phyloP scores from a whole-genome alignment of 78 protist genomes.

The Cavenderia fasciculata region DNA sequence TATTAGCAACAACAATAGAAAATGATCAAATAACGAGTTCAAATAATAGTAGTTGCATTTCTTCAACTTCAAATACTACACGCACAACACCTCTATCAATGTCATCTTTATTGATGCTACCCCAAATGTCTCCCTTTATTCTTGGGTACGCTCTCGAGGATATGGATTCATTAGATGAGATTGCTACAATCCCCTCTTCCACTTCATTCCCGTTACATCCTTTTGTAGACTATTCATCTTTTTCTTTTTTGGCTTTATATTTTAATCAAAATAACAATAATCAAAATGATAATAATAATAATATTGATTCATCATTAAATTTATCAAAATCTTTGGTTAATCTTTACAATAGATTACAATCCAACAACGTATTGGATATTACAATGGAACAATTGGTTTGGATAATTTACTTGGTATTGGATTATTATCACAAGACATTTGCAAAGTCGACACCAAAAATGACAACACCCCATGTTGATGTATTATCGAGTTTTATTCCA shows the following conservation, averaged over 20 bases:
- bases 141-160: slow-evolving; percentile 70
- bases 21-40: too few relatives aligned
- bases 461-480: slow-evolving; percentile 10
- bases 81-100: slow-evolving; percentile 27
- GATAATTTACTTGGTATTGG: slow-evolving; percentile 11
- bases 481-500: slow-evolving; percentile 4
- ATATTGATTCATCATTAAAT: neutral
- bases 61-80: too few relatives aligned
- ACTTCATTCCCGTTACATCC: slow-evolving; percentile 67
- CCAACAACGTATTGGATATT: too few relatives aligned
- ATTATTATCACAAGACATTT: neutral
- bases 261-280: too few relatives aligned
- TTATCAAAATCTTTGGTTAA: neutral
- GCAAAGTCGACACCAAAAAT: neutral
- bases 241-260: neutral
- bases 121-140: slow-evolving; percentile 64
- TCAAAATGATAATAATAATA: too few relatives aligned
- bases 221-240: slow-evolving; percentile 10
- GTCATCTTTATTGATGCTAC: slow-evolving; percentile 7
- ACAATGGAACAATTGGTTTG: slow-evolving; percentile 31
- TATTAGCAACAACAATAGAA: too few relatives aligned
- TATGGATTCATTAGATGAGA: slow-evolving; percentile 44
- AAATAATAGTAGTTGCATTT: too few relatives aligned
- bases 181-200: slow-evolving; percentile 26
- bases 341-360: neutral